Evolutionary conservation across 768 basidiomycete genomes (phyloP).

Genomic region (Clathrus columnatus): DNA sequence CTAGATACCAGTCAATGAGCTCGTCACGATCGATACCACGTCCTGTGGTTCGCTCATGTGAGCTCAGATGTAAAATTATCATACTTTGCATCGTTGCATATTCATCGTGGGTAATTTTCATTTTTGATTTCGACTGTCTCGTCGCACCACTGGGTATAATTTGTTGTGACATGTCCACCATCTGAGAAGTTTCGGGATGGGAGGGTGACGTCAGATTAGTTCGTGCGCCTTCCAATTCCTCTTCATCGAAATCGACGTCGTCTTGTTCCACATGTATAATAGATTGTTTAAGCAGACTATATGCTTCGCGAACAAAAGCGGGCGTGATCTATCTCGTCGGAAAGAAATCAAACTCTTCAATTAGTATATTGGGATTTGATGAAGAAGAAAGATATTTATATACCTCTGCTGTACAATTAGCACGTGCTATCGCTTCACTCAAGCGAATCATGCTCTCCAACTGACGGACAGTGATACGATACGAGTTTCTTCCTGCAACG

Average conservation of each 20-base stretch:
- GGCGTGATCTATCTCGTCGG: constrained; percentile 64
- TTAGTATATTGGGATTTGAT: neutral
- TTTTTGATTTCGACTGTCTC: constrained; percentile 50
- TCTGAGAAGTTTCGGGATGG: no score
- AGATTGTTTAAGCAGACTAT: constrained; percentile 85
- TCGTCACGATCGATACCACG: constrained; percentile 82
- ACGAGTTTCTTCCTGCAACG: constrained; percentile 74
- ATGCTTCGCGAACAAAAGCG: constrained; percentile 92
- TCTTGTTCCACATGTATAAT: constrained; percentile 99
- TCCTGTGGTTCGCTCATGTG: constrained; percentile 66
- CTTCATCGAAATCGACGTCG: constrained; percentile 95
- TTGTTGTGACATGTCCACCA: no score
- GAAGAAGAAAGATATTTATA: no score
- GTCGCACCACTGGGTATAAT: no score
- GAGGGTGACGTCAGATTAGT: no score
- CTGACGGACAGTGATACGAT: constrained; percentile 96
- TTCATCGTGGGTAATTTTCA: constrained; percentile 94
- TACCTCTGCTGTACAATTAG: constrained; percentile 92
- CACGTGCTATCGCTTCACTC: constrained; percentile 93
- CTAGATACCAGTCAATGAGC: constrained; percentile 94
- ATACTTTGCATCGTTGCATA: constrained; percentile 86
- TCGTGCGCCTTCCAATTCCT: constrained; percentile 58
- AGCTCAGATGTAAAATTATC: constrained; percentile 73
- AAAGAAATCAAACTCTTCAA: neutral
- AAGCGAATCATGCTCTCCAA: constrained; percentile 97